Base-by-base conservation (phyloP, 108 stramenopile genomes). In the Fragilaria crotonensis region DNA sequence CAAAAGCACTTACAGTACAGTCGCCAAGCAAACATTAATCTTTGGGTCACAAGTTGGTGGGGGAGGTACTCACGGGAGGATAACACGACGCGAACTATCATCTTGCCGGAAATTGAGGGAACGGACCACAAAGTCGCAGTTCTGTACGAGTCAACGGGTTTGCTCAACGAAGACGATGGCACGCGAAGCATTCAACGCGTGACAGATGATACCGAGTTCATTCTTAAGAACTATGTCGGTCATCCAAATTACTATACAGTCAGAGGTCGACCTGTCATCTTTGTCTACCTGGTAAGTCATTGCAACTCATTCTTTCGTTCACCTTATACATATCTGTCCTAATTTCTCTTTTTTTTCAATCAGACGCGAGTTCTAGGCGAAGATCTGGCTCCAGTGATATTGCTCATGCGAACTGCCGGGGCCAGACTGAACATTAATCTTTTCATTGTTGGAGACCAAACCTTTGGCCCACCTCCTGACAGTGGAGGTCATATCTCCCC, bases 191-290 rank as follows among this genome's bases (percentile, higher is more conserved):
- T 25, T 25, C 22, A 25, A 26, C 21, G 51, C 17, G 51, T 52
- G 3, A 25, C 18, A 3, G 25, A 23, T 52, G 51, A 52, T 25
- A 26, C 26, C 18, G 51, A 52, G 21, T 52, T 25, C 25, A 52
- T 64, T 11, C 19, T 28, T 9, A 25, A 46, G 22, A 56, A 2
- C 2, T 78, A 78, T 54, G 64, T 73, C 44, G 30, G 52, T 30
- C 62, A 78, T 60, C 64, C 68, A 30, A 78, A 73, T 32, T 78
- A 78, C 48, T 65, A 62, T 55, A 60, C 41, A n/a, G 69, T 73
- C 32, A 52, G 59, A 45, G 72, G 61, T 17, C 48, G 59, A 0
- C 77, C 77, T 25, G 77, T 78, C 5, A 1, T 78, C 4, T 57
- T 64, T 19, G 51, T 78, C 1, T 78, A 78, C 57, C 32, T 75